These are phyloP conservation scores for Fraxinus latifolia DNA, from an alignment of 305 asterid genomes.

Conservation along the genomic window DNA sequence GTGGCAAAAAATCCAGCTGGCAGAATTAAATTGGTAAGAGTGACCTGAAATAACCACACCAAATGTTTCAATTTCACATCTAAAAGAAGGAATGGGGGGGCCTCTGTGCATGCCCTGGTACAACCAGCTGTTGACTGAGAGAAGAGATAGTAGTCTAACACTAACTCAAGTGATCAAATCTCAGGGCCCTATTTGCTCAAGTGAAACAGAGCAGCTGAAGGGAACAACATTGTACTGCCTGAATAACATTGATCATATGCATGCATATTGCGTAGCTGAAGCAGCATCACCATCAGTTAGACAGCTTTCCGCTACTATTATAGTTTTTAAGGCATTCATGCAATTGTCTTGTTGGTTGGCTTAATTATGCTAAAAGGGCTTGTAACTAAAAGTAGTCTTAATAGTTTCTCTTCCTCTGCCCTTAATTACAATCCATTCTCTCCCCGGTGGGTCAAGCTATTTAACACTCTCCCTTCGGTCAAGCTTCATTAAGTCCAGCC, in stretches of 20 bases:
- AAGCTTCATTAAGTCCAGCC: not conserved
- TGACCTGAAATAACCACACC: slow-evolving; percentile 17
- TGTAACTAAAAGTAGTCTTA: not conserved
- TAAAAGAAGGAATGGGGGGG: slow-evolving; percentile 30
- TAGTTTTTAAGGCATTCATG: not conserved
- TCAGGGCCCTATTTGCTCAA: slow-evolving; percentile 31
- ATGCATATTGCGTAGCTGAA: not conserved
- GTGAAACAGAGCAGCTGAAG: slow-evolving; percentile 29
- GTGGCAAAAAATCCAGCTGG: slow-evolving; percentile 36
- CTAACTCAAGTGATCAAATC: slow-evolving; percentile 26
- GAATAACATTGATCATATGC: slow-evolving; percentile 11
- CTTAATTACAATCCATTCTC: not conserved
- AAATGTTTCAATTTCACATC: slow-evolving; percentile 27
- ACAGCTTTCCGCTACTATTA: not conserved
- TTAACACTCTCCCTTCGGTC: not conserved
- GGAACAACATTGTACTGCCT: slow-evolving; percentile 25
- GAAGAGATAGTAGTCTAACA: slow-evolving; percentile 21
- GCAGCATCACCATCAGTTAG: not conserved
- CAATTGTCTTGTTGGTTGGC: not conserved
- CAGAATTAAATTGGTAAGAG: slow-evolving; percentile 24
- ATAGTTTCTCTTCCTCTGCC: not conserved
- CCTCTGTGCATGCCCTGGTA: slow-evolving; percentile 23
- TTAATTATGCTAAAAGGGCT: not conserved
- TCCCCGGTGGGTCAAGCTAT: not conserved
- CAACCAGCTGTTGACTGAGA: slow-evolving; percentile 15